Percentiles rank a stretch among this genome's conserved stretches.
Conservation (phyloP, 2,329 filamentous ascomycete species). For the Arthroderma sp. region DNA sequence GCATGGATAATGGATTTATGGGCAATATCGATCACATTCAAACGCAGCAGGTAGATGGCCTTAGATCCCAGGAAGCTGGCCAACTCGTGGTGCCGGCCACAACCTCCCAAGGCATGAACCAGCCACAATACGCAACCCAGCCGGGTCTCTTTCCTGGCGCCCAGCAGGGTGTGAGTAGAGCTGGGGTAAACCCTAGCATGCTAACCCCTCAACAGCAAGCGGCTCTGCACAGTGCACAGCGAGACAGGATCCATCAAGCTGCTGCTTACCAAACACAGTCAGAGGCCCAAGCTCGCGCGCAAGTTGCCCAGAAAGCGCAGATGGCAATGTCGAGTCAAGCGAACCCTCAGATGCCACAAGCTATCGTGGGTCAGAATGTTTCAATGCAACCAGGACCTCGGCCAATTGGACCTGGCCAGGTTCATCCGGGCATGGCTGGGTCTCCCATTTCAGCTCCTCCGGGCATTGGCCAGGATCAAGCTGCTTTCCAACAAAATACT, state of each 20-base stretch:
- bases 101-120: constrained; percentile 32
- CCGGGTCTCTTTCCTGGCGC: constrained; percentile 22
- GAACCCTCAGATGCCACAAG: constrained; percentile 24
- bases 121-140: constrained; percentile 28
- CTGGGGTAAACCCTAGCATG: constrained; percentile 27
- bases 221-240: constrained; percentile 30
- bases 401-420: constrained; percentile 26
- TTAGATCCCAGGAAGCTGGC: constrained; percentile 47
- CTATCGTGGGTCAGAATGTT: constrained; percentile 28
- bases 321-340: constrained; percentile 33
- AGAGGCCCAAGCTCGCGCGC: constrained; percentile 27
- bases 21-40: constrained; percentile 42
- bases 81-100: constrained; percentile 52
- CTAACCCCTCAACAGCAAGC: constrained; percentile 30
- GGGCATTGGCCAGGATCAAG: constrained; percentile 22
- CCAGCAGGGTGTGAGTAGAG: constrained; percentile 24
- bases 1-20: constrained; percentile 25
- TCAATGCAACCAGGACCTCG: constrained; percentile 32
- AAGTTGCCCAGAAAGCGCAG: constrained; percentile 33
- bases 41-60: constrained; percentile 48
- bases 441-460: constrained; percentile 22
- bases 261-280: constrained; percentile 28
- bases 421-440: constrained; percentile 24
- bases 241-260: constrained; percentile 26
- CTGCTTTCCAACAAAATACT: constrained; percentile 16